phyloP scores from a whole-genome alignment of 768 basidiomycete species.

The Kwoniella pini region DNA sequence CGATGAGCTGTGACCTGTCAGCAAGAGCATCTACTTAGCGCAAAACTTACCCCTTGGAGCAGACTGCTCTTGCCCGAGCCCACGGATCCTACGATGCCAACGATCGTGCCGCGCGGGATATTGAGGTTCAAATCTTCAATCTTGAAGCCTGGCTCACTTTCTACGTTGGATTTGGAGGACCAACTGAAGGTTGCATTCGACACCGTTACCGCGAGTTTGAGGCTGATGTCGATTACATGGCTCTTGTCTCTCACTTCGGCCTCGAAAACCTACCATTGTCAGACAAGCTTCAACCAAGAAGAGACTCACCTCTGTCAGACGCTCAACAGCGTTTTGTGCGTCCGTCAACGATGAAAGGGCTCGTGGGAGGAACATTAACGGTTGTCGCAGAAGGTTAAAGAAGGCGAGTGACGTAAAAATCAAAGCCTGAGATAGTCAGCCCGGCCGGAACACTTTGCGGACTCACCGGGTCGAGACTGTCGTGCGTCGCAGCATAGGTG shows the following conservation, averaged over 20 bases:
- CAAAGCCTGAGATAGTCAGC: constrained; percentile 56
- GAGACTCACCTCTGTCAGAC: constrained; percentile 56
- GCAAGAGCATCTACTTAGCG: background rate
- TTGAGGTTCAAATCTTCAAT: constrained; percentile 61
- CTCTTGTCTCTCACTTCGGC: constrained; percentile 61
- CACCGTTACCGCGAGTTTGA: constrained; percentile 61
- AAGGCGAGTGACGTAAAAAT: constrained; percentile 70
- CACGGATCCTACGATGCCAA: constrained; percentile 69
- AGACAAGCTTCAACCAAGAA: background rate
- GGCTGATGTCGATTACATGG: constrained; percentile 58
- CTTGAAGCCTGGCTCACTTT: constrained; percentile 55
- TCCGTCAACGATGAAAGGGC: constrained; percentile 65
- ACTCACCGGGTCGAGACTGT: constrained; percentile 61
- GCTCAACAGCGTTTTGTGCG: constrained; percentile 64
- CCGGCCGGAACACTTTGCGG: background rate
- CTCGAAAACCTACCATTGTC: constrained; percentile 57
- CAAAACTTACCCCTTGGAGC: constrained; percentile 49
- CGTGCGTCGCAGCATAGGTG: constrained; percentile 63
- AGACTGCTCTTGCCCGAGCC: constrained; percentile 64
- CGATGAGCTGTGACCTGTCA: constrained; percentile 59
- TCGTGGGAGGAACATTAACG: constrained; percentile 56
- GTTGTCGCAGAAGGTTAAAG: constrained; percentile 66
- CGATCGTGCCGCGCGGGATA: constrained; percentile 63
- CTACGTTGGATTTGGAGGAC: constrained; percentile 55
- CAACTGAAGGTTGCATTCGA: constrained; percentile 67